phyloP scores from a whole-genome alignment of 2,329 filamentous ascomycete species.

The Claviceps spartinae region DNA sequence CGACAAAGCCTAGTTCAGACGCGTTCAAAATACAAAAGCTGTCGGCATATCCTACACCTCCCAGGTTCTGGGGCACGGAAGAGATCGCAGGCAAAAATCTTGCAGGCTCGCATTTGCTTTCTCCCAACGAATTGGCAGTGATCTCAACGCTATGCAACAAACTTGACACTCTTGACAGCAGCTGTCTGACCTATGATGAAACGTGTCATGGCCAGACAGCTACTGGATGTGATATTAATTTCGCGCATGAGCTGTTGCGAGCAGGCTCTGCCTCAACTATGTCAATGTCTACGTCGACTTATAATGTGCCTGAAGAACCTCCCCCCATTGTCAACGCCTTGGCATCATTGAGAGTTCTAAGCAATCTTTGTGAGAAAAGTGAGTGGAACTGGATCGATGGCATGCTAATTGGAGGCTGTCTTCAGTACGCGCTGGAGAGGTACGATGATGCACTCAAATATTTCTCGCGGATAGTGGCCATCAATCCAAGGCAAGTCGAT shows the following conservation, averaged over 20 bases:
- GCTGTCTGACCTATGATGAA: background rate
- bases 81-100: background rate
- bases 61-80: slow-evolving; percentile 17
- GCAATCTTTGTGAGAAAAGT: slow-evolving; percentile 63
- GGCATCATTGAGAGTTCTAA: slow-evolving; percentile 57
- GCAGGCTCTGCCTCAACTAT: background rate
- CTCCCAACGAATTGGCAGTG: background rate
- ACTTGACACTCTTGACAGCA: slow-evolving; percentile 3
- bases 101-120: background rate
- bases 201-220: background rate
- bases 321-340: slow-evolving; percentile 42
- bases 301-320: slow-evolving; percentile 1
- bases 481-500: slow-evolving; percentile 40
- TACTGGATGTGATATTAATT: background rate
- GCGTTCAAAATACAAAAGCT: slow-evolving; percentile 31
- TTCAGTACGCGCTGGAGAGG: slow-evolving; percentile 79
- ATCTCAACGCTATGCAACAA: background rate
- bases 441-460: slow-evolving; percentile 65
- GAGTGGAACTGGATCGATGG: slow-evolving; percentile 86
- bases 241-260: background rate
- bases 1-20: slow-evolving; percentile 23
- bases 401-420: slow-evolving; percentile 78
- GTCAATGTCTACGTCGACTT: slow-evolving; percentile 6
- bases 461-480: slow-evolving; percentile 50
- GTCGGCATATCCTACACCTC: slow-evolving; percentile 41